These are phyloP conservation scores for Hirsutella rhossiliensis DNA, from an alignment of 2,329 filamentous ascomycete species.

Conservation along the genomic window DNA sequence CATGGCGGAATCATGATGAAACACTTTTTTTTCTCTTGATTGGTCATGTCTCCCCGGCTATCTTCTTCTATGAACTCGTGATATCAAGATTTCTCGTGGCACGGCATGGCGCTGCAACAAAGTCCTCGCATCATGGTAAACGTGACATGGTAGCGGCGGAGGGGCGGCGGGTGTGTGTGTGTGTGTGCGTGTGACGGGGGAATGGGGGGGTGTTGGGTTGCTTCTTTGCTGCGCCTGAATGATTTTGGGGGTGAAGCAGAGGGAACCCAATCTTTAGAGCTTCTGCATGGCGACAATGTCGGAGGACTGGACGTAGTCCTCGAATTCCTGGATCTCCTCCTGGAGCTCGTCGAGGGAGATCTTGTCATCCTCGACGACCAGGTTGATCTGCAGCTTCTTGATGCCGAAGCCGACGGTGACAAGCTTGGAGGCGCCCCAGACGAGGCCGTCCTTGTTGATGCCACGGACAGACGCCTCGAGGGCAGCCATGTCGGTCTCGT, in stretches of 20 bases:
- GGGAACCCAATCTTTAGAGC: slow-evolving; percentile 44
- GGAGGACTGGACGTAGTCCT: slow-evolving; percentile 93
- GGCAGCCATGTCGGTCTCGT: slow-evolving; percentile 83
- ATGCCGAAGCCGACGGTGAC: slow-evolving; percentile 92
- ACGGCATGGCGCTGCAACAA: slow-evolving; percentile 1
- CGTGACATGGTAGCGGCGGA: too few relatives aligned
- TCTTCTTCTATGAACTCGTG: slow-evolving; percentile 1
- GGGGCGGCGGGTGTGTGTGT: too few relatives aligned
- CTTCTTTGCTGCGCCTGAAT: too few relatives aligned
- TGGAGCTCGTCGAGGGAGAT: slow-evolving; percentile 78
- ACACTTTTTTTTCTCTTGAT: background rate
- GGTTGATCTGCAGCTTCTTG: slow-evolving; percentile 98
- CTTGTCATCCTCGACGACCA: slow-evolving; percentile 97
- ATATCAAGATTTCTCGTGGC: slow-evolving; percentile 1
- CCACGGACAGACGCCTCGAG: slow-evolving; percentile 70
- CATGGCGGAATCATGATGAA: background rate
- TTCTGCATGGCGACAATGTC: slow-evolving; percentile 90
- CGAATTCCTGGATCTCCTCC: slow-evolving; percentile 68
- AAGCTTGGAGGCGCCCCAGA: slow-evolving; percentile 89
- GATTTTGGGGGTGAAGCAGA: too few relatives aligned
- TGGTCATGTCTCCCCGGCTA: background rate
- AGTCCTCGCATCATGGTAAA: background rate
- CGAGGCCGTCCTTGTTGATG: slow-evolving; percentile 86
- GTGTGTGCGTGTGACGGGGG: too few relatives aligned
- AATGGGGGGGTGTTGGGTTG: too few relatives aligned